Evolutionary conservation across 1,284 basidiomycete species (phyloP).

Genomic region (Mycocalia duriaeana): DNA sequence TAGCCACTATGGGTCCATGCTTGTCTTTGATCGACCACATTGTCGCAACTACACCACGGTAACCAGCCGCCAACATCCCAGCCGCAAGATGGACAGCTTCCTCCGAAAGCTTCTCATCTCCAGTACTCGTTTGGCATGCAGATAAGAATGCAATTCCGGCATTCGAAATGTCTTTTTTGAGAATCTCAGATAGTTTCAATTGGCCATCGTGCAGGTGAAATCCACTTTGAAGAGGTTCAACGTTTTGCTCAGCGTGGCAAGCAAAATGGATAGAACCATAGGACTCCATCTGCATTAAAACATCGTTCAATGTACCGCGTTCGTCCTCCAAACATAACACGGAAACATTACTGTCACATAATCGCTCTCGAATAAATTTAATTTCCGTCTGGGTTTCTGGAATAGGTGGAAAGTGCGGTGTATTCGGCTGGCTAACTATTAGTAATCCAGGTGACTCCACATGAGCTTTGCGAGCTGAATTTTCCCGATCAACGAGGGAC

Average conservation of each 20-base stretch:
- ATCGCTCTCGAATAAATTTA: neutral
- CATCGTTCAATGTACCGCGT: slow-evolving; percentile 1
- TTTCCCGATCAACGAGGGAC: neutral
- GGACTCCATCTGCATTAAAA: slow-evolving; percentile 3
- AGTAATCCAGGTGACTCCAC: slow-evolving; percentile 1
- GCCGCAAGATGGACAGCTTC: slow-evolving; percentile 25
- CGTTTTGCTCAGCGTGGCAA: slow-evolving; percentile 18
- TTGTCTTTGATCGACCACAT: slow-evolving; percentile 22
- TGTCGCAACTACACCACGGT: slow-evolving; percentile 22
- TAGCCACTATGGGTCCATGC: slow-evolving; percentile 3
- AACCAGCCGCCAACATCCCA: slow-evolving; percentile 24
- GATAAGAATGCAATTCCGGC: slow-evolving; percentile 22
- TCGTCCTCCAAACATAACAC: neutral
- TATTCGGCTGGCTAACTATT: neutral
- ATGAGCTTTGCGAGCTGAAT: slow-evolving; percentile 4
- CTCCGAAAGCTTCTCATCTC: slow-evolving; percentile 16
- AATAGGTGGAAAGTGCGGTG: neutral
- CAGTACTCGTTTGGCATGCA: slow-evolving; percentile 22
- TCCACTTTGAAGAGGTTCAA: slow-evolving; percentile 13
- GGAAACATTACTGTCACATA: neutral
- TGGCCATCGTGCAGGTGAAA: slow-evolving; percentile 15
- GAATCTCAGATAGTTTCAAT: slow-evolving; percentile 14
- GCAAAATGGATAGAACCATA: slow-evolving; percentile 16
- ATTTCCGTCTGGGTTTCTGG: neutral
- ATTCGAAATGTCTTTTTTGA: slow-evolving; percentile 8